These are phyloP conservation scores for Sclerotinia minor DNA, from an alignment of 2,329 filamentous ascomycete genomes.

Conservation along the genomic window DNA sequence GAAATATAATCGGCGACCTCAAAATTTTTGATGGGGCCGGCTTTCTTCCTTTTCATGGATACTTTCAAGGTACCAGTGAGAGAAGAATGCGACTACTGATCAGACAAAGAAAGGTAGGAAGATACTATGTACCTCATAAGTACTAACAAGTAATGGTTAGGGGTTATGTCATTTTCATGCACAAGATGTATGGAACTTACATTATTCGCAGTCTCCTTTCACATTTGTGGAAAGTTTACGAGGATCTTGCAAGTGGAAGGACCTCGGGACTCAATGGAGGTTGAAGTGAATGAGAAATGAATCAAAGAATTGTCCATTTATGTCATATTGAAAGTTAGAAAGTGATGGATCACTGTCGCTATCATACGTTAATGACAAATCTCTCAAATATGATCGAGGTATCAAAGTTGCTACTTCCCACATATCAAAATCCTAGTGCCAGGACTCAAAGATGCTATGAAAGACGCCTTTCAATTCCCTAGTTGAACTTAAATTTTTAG, in stretches of 20 bases:
- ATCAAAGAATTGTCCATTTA: neutral
- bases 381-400: slow-evolving; percentile 12
- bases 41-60: slow-evolving; percentile 11
- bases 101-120: slow-evolving; percentile 6
- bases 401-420: slow-evolving; percentile 17
- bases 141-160: slow-evolving; percentile 1
- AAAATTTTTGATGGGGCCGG: slow-evolving; percentile 14
- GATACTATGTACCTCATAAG: slow-evolving; percentile 12
- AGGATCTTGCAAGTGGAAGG: slow-evolving; percentile 10
- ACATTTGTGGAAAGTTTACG: slow-evolving; percentile 15
- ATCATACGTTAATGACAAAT: slow-evolving; percentile 9
- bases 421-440: slow-evolving; percentile 11
- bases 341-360: neutral
- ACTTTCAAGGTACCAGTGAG: slow-evolving; percentile 10
- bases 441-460: slow-evolving; percentile 13
- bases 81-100: neutral
- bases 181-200: slow-evolving; percentile 9
- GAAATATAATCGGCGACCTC: slow-evolving; percentile 26
- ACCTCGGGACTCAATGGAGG: neutral
- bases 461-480: neutral
- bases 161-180: slow-evolving; percentile 12
- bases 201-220: neutral
- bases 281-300: slow-evolving; percentile 7
- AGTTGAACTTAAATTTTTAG: slow-evolving; percentile 8
- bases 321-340: neutral